These are phyloP conservation scores for Cladosporium cucumerinum DNA, from an alignment of 2,329 filamentous ascomycete genomes.

Conservation along the genomic window DNA sequence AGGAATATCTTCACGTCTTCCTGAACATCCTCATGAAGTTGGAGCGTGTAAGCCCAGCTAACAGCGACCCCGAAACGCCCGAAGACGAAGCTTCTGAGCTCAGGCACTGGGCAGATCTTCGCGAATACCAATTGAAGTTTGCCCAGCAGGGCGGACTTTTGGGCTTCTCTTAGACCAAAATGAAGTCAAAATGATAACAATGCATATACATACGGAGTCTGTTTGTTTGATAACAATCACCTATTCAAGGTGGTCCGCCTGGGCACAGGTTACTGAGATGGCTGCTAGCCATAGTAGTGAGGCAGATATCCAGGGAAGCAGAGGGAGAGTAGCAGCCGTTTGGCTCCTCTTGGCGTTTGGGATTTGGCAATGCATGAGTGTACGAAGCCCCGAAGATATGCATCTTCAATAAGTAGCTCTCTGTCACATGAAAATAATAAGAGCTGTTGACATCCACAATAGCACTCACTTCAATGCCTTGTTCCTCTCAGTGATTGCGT, in stretches of 20 bases:
- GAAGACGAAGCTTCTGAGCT: conserved; percentile 72
- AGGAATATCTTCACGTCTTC: conserved; percentile 69
- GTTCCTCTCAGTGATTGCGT: background rate
- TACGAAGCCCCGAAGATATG: conserved; percentile 1
- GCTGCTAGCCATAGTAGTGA: background rate
- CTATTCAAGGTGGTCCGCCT: background rate
- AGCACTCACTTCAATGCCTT: background rate
- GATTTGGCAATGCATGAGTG: conserved; percentile 1
- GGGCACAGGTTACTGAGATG: background rate
- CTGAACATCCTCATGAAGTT: conserved; percentile 71
- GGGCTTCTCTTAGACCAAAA: conserved; percentile 26
- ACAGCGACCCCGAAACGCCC: conserved; percentile 32
- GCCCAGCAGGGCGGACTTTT: conserved; percentile 60
- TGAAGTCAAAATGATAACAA: background rate
- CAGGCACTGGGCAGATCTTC: conserved; percentile 71
- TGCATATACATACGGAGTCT: conserved; percentile 9
- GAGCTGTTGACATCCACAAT: background rate
- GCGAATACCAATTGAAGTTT: conserved; percentile 74
- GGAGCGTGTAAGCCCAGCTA: conserved; percentile 58
- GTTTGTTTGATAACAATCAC: background rate
- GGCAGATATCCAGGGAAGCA: background rate
- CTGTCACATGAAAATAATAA: background rate
- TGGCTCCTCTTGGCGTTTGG: conserved; percentile 9
- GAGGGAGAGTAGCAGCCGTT: background rate
- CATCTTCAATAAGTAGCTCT: background rate